These are phyloP conservation scores for Prunus kanzakura DNA, from an alignment of 306 rosid genomes.

Conservation along the genomic window DNA sequence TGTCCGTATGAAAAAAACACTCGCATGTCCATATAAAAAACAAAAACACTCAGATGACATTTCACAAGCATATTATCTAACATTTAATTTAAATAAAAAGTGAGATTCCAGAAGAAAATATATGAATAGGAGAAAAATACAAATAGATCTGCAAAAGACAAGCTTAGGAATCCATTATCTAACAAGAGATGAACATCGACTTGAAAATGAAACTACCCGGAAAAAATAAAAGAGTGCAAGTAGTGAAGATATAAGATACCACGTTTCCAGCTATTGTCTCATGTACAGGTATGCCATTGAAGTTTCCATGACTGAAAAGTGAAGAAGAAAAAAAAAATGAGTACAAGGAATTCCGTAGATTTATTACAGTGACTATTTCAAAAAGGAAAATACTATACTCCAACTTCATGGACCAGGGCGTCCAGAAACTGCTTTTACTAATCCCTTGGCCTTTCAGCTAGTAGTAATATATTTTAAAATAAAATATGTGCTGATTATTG, in stretches of 20 bases:
- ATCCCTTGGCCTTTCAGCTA: slow-evolving; percentile 29
- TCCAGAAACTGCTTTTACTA: slow-evolving; percentile 22
- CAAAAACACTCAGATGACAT: not conserved
- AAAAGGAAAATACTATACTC: slow-evolving; percentile 11
- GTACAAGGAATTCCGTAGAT: slow-evolving; percentile 9
- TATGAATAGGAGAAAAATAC: not conserved
- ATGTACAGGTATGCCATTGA: slow-evolving; percentile 40
- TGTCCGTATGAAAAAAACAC: not conserved
- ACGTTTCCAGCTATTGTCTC: slow-evolving; percentile 41
- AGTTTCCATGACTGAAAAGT: slow-evolving; percentile 47
- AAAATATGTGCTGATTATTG: slow-evolving; percentile 38
- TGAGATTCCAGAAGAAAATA: not conserved
- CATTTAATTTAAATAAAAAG: not conserved
- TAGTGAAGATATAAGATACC: slow-evolving; percentile 40
- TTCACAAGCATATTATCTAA: slow-evolving; percentile 1
- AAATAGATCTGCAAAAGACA: not conserved
- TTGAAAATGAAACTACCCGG: not conserved
- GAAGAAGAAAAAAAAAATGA: slow-evolving; percentile 15
- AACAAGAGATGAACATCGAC: not conserved
- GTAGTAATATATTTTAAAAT: slow-evolving; percentile 15
- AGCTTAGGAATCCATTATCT: not conserved
- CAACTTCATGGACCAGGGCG: slow-evolving; percentile 28
- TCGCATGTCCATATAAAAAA: not conserved
- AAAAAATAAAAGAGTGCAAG: not conserved
- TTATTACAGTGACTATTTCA: slow-evolving; percentile 18